Evolutionary conservation across 2,329 filamentous ascomycete genomes (phyloP), one percentile per base, ranked within the genome.

Genomic region (Nothophaeocryptopus gaeumannii): DNA sequence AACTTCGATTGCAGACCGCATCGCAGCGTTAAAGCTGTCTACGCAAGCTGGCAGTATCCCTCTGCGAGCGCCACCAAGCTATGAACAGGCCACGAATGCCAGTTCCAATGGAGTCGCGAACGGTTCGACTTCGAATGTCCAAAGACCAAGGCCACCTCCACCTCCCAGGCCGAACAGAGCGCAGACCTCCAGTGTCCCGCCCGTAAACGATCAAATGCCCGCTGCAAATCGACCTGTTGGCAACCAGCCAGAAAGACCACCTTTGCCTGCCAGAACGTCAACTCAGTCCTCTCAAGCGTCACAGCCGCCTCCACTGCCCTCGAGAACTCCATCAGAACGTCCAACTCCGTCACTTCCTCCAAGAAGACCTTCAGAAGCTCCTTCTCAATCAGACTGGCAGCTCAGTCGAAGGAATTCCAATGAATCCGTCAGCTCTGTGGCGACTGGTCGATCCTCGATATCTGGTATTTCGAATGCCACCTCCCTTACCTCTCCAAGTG

Each of bases 401-500:
- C 55, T 67, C 8, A 65, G 61, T 34, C 68, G 73, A 35, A 67
- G 67, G 51, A 66, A 61, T 7, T 79, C 77, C 0, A 63, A 64
- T 20, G 80, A 81, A 42, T 82, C 79, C 1, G 68, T 76, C 38
- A 74, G 75, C 12, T 82, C 80, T 8, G 69, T 71, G 58, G 73
- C 68, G 5, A 76, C 74, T 12, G 67, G 66, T 4, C 66, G 68
- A 12, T 78, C 74, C 3, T 77, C 74, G 5, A 63, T 76, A 8
- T 81, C 79, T 10, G 73, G 73, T 41, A 67, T 70, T 8, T 79
- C 78, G 2, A 72, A 71, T 33, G 55, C 58, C 1, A 64, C 63
- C 2, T 62, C 60, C 3, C 50, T 59, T 34, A 62, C 63, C 10
- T 65, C 63, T 2, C 45, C 50, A 36, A 57, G 60, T 11, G 58